Percentiles rank a stretch among this genome's conserved stretches.
Conservation (phyloP, 139 green algal species). For the Pedinophyceae sp. region DNA sequence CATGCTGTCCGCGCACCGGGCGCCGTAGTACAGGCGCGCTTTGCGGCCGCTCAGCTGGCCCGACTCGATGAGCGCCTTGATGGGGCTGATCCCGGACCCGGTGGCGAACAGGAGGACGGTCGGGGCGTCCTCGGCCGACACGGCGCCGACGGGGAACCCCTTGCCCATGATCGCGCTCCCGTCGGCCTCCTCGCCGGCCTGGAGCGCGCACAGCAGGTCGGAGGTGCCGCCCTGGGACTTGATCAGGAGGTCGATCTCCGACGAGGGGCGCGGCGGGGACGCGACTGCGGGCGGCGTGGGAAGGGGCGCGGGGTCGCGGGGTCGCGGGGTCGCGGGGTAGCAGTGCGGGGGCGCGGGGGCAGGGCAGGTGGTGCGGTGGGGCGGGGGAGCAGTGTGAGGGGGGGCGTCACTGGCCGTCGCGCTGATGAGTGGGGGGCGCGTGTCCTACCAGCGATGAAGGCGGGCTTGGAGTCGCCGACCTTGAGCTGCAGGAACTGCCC, state of each 20-base stretch:
- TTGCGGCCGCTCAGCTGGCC: slow-evolving; percentile 1
- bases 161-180: slow-evolving; percentile 9
- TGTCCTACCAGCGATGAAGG: too few species aligned
- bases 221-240: slow-evolving; percentile 10
- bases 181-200: neutral
- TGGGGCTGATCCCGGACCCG: slow-evolving; percentile 14
- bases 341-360: too few species aligned
- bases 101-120: slow-evolving; percentile 19
- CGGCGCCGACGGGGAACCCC: slow-evolving; percentile 18
- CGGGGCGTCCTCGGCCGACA: slow-evolving; percentile 10
- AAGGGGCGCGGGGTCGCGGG: too few species aligned
- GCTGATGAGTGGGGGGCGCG: too few species aligned
- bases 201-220: neutral
- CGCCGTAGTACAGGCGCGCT: slow-evolving; percentile 22
- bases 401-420: too few species aligned
- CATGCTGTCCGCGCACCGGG: slow-evolving; percentile 5
- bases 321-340: too few species aligned
- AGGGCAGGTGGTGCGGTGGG: too few species aligned
- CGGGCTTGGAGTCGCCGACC: slow-evolving; percentile 16
- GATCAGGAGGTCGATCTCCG: slow-evolving; percentile 18
- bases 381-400: too few species aligned
- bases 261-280: slow-evolving; percentile 10
- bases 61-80: slow-evolving; percentile 1
- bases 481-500: slow-evolving; percentile 23
- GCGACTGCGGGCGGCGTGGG: too few species aligned